Evolutionary conservation across 352 stramenopile species (phyloP).

Genomic region (Achlya hypogyna): DNA sequence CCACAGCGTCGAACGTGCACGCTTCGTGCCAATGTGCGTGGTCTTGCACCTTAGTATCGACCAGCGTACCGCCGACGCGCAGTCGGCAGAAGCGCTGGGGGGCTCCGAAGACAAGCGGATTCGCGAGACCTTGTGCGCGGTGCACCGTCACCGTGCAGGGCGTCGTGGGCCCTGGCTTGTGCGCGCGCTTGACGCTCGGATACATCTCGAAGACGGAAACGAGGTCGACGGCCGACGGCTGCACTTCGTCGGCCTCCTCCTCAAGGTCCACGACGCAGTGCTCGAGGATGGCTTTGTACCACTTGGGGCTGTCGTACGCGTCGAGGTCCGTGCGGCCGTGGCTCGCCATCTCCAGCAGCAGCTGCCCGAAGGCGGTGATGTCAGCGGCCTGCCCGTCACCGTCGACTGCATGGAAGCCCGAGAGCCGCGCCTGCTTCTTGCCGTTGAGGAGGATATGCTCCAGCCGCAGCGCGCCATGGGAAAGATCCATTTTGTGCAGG

Average conservation of each 20-base stretch:
- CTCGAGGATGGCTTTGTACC: slow-evolving; percentile 1
- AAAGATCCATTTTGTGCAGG: not conserved
- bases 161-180: not conserved
- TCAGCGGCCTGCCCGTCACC: not conserved
- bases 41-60: not conserved
- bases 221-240: not conserved
- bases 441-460: not conserved
- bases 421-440: not conserved
- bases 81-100: not conserved
- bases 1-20: not conserved
- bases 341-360: not conserved
- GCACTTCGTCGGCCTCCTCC: not conserved
- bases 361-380: not conserved
- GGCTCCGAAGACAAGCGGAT: not conserved
- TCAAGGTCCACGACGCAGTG: not conserved
- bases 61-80: not conserved
- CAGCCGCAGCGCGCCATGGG: not conserved
- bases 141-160: not conserved
- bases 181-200: not conserved
- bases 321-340: not conserved
- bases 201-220: slow-evolving; percentile 3
- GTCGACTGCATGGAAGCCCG: not conserved
- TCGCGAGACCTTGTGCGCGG: not conserved
- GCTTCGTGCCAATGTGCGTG: not conserved
- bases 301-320: not conserved